A percentile compares a stretch with the other conserved stretches of the same genome.
Conservation (phyloP, 2,329 filamentous ascomycete genomes). For the Biscogniauxia sp. region DNA sequence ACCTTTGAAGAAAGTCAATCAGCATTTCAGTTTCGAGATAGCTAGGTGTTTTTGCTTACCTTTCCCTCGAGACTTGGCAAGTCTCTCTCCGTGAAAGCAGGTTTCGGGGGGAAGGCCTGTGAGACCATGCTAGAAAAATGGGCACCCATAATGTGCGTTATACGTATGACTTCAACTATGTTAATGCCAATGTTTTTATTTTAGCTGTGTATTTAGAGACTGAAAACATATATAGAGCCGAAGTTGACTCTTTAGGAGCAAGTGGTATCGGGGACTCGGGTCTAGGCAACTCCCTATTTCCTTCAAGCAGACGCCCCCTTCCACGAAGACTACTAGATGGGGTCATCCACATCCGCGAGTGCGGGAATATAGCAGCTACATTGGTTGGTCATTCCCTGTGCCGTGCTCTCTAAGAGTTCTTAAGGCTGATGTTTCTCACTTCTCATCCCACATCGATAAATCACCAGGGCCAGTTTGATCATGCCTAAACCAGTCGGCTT, state of each 20-base stretch:
- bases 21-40: not conserved
- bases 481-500: too few species aligned
- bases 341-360: too few species aligned
- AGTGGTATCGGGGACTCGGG: too few species aligned
- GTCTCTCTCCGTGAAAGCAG: conserved; percentile 2
- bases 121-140: conserved; percentile 2
- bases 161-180: not conserved
- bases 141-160: not conserved
- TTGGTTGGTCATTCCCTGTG: too few species aligned
- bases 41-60: not conserved
- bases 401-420: too few species aligned
- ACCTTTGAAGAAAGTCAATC: conserved; percentile 6
- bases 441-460: too few species aligned
- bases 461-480: too few species aligned
- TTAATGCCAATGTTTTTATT: not conserved
- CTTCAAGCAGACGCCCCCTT: too few species aligned
- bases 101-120: conserved; percentile 6
- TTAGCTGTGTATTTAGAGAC: not conserved
- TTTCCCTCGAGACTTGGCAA: conserved; percentile 2
- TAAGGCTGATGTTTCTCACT: too few species aligned
- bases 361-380: too few species aligned
- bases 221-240: not conserved
- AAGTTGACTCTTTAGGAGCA: not conserved
- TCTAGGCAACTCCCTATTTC: too few species aligned
- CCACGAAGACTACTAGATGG: too few species aligned